Evolutionary conservation across 495 filamentous ascomycete species (phyloP).

Genomic region (Lasiosphaeria hispida): DNA sequence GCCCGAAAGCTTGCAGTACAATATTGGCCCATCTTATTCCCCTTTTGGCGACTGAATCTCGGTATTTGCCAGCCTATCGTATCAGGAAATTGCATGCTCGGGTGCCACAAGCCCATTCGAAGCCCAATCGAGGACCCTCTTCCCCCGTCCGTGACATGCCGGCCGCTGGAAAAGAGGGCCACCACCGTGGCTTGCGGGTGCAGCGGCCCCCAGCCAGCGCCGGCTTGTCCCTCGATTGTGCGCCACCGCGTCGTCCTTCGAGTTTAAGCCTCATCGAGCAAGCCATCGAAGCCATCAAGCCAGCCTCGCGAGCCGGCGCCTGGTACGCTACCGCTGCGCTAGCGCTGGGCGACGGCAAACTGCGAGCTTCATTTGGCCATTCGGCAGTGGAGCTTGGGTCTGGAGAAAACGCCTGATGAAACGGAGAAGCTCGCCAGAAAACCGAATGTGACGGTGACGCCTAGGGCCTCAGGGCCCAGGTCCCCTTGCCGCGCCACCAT

Average conservation of each 20-base stretch:
- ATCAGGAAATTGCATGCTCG: constrained; percentile 20
- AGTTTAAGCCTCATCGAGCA: constrained; percentile 3
- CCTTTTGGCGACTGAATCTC: constrained; percentile 25
- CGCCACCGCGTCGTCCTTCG: constrained; percentile 7
- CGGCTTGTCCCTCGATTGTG: not conserved
- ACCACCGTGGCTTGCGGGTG: not conserved
- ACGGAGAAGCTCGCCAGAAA: too few relatives aligned
- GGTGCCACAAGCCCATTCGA: constrained; percentile 1
- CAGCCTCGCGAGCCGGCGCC: too few relatives aligned
- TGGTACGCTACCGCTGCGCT: too few relatives aligned
- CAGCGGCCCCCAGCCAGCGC: not conserved
- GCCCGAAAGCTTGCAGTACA: constrained; percentile 33
- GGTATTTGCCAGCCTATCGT: constrained; percentile 29
- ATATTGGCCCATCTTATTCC: constrained; percentile 29
- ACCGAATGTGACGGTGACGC: too few relatives aligned
- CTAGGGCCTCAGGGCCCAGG: too few relatives aligned
- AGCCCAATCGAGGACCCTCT: not conserved
- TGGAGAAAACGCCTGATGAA: too few relatives aligned
- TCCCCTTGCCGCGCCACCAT: constrained; percentile 9
- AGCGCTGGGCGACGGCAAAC: too few relatives aligned
- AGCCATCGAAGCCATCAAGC: too few relatives aligned
- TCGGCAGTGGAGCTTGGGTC: too few relatives aligned
- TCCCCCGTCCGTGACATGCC: constrained; percentile 7
- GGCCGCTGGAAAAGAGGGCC: constrained; percentile 2
- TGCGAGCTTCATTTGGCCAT: too few relatives aligned